Conservation (phyloP, 2,329 filamentous ascomycete species). For the Penicillium sp. region DNA sequence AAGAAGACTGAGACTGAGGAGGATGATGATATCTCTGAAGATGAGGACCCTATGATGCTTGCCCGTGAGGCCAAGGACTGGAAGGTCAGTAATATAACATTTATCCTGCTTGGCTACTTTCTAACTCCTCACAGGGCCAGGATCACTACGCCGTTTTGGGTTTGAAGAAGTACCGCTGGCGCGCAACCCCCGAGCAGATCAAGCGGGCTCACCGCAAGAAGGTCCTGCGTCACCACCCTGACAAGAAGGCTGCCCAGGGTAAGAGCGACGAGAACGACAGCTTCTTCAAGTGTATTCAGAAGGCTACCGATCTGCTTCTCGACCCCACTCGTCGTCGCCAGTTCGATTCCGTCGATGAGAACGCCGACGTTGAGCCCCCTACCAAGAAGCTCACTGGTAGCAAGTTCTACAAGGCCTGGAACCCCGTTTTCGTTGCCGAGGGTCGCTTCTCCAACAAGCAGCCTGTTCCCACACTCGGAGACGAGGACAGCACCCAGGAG, state of each 20-base stretch:
- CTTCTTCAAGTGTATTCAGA: constrained; percentile 99
- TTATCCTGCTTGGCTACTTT: background rate
- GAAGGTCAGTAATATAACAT: constrained; percentile 66
- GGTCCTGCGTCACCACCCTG: constrained; percentile 97
- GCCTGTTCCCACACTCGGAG: constrained; percentile 82
- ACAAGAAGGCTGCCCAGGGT: constrained; percentile 94
- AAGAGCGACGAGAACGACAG: constrained; percentile 81
- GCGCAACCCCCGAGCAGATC: constrained; percentile 95
- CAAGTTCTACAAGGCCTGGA: constrained; percentile 96
- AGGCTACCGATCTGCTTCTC: constrained; percentile 87
- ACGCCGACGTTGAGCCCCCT: constrained; percentile 86
- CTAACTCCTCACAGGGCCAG: constrained; percentile 61
- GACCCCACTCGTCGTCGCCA: constrained; percentile 91
- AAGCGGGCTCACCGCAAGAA: constrained; percentile 99
- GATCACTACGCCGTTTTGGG: constrained; percentile 98
- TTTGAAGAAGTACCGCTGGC: constrained; percentile 85
- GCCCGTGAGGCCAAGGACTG: constrained; percentile 96
- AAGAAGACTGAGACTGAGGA: constrained; percentile 95
- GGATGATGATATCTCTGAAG: constrained; percentile 85
- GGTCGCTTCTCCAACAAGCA: constrained; percentile 87
- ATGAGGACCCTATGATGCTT: constrained; percentile 89
- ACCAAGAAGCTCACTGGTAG: constrained; percentile 84
- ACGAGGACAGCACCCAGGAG: constrained; percentile 79
- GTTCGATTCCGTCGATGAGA: constrained; percentile 94
- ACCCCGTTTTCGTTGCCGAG: constrained; percentile 84